Base-by-base conservation (phyloP, 108 stramenopile genomes). In the Conticribra guillardii region DNA sequence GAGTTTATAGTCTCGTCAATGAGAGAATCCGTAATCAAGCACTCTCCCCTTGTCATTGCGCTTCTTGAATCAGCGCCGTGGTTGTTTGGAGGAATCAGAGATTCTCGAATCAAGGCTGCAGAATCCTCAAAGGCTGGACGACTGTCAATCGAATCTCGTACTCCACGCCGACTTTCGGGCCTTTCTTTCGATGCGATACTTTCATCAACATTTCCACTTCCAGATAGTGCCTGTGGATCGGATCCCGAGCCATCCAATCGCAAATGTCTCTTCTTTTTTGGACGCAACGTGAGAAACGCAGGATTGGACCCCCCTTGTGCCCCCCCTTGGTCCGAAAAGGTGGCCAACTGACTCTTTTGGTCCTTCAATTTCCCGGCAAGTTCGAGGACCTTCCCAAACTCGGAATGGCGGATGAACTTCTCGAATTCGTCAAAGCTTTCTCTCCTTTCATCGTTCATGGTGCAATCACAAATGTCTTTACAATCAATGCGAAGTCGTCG, bases 1-100 rank as follows among this genome's bases (percentile, higher is more conserved):
- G 80, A 50, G 1, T 49, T 59, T 24, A 82, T 78, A 18, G 81
- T 78, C 41, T 82, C 81, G 31, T 82, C 71, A 15, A 82, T 63
- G 3, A 82, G 72, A 23, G 71, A 74, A 50, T 82, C 81, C 0
- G 72, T 82, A 22, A 70, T 60, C 0, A 66, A 46, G 28, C 64
- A 67, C 46, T 58, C 47, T 52, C 81, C 81, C 41, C 76, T 64
- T 23, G 28, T 50, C 27, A 76, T 60, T n/a, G 30, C 50, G 28
- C 7, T 48, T 18, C 41, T 16, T 29, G 66, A 3, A 50, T 24
- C 18, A 29, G 44, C 24, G 17, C 14, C 60, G 17, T 53, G 24
- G 8, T 62, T 46, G 7, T n/a, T 54, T 3, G 49, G 23, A 54
- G 52, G 60, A 37, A 49, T 19, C 41, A 75, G 50, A 50, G 58